Evolutionary conservation across 2,329 filamentous ascomycete genomes (phyloP).

Genomic region (Cordyceps farinosa): DNA sequence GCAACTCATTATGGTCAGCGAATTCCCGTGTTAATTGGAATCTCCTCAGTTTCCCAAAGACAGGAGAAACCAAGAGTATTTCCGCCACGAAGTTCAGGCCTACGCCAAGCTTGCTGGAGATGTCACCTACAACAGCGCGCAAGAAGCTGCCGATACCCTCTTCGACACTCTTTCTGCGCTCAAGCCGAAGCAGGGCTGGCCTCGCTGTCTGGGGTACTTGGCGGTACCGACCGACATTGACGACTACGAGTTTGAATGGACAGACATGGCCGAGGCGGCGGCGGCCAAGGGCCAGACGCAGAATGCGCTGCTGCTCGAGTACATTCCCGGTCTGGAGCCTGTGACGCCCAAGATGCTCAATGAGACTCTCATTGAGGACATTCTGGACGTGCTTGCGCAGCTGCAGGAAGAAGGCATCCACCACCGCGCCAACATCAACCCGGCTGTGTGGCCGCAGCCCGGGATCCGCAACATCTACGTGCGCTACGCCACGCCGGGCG

Average conservation of each 20-base stretch:
- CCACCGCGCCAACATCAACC: conserved; percentile 8
- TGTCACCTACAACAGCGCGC: not conserved
- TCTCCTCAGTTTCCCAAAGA: not conserved
- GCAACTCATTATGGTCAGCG: not conserved
- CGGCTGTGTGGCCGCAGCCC: conserved; percentile 1
- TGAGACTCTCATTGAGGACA: not conserved
- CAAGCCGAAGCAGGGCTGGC: conserved; percentile 2
- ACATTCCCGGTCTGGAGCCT: conserved; percentile 1
- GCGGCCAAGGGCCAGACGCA: not conserved
- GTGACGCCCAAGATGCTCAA: not conserved
- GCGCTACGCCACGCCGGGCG: not conserved
- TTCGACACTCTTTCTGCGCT: not conserved
- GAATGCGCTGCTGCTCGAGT: conserved; percentile 12
- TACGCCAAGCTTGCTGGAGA: not conserved
- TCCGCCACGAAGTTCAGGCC: conserved; percentile 3
- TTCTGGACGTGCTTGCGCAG: conserved; percentile 1
- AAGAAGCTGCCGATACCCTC: not conserved
- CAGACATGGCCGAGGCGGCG: conserved; percentile 9
- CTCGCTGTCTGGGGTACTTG: conserved; percentile 7
- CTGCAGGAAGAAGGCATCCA: conserved; percentile 2
- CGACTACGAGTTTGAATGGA: conserved; percentile 6
- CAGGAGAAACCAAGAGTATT: not conserved
- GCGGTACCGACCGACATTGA: not conserved
- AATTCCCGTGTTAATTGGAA: not conserved
- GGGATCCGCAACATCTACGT: conserved; percentile 10